These are phyloP conservation scores for Lentinula lateritia DNA, from an alignment of 768 basidiomycete genomes.

Conservation along the genomic window DNA sequence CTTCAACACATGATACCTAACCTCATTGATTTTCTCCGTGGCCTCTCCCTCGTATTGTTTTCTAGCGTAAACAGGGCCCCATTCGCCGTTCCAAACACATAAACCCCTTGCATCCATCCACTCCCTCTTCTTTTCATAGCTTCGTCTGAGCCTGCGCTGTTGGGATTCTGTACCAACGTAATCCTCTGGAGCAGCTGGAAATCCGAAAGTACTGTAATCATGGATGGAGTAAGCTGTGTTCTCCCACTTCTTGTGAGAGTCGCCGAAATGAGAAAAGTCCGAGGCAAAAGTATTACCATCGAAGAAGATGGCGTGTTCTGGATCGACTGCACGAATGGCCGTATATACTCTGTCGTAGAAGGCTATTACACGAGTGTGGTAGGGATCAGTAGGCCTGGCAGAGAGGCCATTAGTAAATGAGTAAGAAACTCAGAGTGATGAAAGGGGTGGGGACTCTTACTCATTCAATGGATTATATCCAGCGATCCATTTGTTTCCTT, in stretches of 20 bases:
- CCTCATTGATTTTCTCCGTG: slow-evolving; percentile 46
- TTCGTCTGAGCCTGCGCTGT: slow-evolving; percentile 41
- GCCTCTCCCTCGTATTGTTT: slow-evolving; percentile 29
- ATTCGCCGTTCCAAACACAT: slow-evolving; percentile 54
- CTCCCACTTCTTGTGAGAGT: slow-evolving; percentile 54
- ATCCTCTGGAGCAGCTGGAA: slow-evolving; percentile 51
- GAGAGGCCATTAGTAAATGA: not conserved
- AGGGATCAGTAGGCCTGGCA: slow-evolving; percentile 50
- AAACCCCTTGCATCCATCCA: slow-evolving; percentile 44
- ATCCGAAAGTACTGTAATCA: slow-evolving; percentile 72
- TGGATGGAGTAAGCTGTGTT: slow-evolving; percentile 79
- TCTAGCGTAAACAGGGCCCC: slow-evolving; percentile 57
- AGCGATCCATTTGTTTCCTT: slow-evolving; percentile 74
- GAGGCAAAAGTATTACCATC: slow-evolving; percentile 84
- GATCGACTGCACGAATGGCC: slow-evolving; percentile 68
- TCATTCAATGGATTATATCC: slow-evolving; percentile 88
- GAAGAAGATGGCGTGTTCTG: slow-evolving; percentile 69
- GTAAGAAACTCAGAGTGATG: not conserved
- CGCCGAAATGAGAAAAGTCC: slow-evolving; percentile 70
- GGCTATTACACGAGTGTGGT: slow-evolving; percentile 54
- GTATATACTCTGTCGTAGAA: slow-evolving; percentile 68
- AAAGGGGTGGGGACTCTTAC: not conserved
- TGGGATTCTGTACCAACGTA: slow-evolving; percentile 54
- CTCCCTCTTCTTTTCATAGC: slow-evolving; percentile 68
- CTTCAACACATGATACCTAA: slow-evolving; percentile 40